Percentiles rank a stretch among this genome's conserved stretches.
phyloP scores from a whole-genome alignment of 306 rosid species.

The Rubus parviflorus region DNA sequence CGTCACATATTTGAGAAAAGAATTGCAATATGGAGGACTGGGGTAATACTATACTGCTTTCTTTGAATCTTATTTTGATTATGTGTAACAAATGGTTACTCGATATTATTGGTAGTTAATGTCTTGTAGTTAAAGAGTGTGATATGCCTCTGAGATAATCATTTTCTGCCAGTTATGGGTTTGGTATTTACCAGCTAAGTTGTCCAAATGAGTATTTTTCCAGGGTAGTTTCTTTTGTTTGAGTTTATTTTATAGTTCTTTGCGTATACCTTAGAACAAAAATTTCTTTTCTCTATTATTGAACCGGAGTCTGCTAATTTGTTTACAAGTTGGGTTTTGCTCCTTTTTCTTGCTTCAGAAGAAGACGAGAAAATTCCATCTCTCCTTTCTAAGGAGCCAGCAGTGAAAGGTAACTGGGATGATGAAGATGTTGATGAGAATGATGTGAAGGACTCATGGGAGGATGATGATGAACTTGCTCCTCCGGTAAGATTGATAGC shows the following conservation, averaged over 20 bases:
- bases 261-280: not conserved
- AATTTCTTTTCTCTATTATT: not conserved
- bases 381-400: slow-evolving; percentile 46
- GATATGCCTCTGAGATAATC: not conserved
- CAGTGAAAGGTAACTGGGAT: slow-evolving; percentile 70
- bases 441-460: slow-evolving; percentile 94
- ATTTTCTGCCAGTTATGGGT: not conserved
- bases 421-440: slow-evolving; percentile 88
- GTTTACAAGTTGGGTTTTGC: slow-evolving; percentile 3
- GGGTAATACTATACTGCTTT: slow-evolving; percentile 49
- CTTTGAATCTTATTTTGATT: not conserved
- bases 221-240: not conserved
- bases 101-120: not conserved
- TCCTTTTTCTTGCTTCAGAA: slow-evolving; percentile 47
- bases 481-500: slow-evolving; percentile 49
- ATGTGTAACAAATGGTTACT: not conserved
- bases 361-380: slow-evolving; percentile 56
- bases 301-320: slow-evolving; percentile 3
- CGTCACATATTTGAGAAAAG: not conserved
- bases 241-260: not conserved
- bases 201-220: too few species aligned
- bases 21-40: slow-evolving; percentile 55
- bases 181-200: not conserved
- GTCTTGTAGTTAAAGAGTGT: not conserved
- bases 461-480: slow-evolving; percentile 83